Evolutionary conservation across 1,284 basidiomycete species (phyloP), one percentile per base, ranked within the genome.

Genomic region (Psilocybe mexicana): DNA sequence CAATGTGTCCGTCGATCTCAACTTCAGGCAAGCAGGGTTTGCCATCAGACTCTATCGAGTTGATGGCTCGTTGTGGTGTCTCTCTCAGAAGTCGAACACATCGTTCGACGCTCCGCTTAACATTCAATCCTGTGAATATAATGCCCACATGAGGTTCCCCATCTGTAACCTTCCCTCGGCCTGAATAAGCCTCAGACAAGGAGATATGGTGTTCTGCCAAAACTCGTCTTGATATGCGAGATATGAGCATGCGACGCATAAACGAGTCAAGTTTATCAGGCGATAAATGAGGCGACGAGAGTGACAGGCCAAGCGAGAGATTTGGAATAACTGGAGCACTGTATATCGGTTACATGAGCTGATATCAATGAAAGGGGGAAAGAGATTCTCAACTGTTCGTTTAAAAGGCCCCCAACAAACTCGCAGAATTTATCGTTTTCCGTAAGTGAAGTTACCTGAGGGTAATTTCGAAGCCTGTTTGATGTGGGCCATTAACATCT

Each of bases 171-270:
- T 70, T 70, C 55, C 76, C 59, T 28, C 65, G 67, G 23, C 70
- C 77, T 24, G 74, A 70, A 60, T 79, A 79, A 40, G 82, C 82
- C 57, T 86, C 81, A 3, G 91, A 89, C 3, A 96, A 78, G 2
- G 92, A 90, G 55, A 96, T 86, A 66, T 96, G 94, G 67, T 96
- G 94, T 69, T 96, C 92, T 1, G 88, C 92, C 30, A 96, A 80
- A 28, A 96, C 94, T 43, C 94, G 84, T 25, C 94, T 82, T 7
- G 93, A 94, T 69, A 96, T 94, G 54, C 94, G 82, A 2, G 93
- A 95, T 46, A 93, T 82, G 7, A 96, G 81, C 94, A 96, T 96
- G 26, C 93, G 84, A 24, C 86, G 84, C 88, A 96, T 93, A 71
- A 96, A 94, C 6, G 90, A 81, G 70, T 96, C 94, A 12, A 96